These are phyloP conservation scores for Theobroma cacao DNA, from an alignment of 345 rosid species.

Conservation along the genomic window DNA sequence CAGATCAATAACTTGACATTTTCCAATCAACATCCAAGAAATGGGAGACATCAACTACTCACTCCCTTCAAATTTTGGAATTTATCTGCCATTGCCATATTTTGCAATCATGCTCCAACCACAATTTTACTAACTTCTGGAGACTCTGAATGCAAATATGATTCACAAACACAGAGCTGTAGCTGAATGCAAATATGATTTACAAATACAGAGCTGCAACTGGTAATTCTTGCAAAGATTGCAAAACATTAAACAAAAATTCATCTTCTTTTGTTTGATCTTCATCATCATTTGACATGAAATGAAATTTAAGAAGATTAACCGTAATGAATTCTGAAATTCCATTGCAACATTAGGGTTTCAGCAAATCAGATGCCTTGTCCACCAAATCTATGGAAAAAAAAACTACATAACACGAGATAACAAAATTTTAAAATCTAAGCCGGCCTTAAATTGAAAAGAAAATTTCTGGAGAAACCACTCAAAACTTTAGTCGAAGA, in stretches of 20 bases:
- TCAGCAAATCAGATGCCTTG: not conserved
- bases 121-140: too few relatives aligned
- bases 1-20: too few relatives aligned
- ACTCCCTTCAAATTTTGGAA: not conserved
- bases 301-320: not conserved
- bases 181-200: not conserved
- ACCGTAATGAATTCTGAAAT: not conserved
- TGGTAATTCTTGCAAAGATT: not conserved
- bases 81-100: not conserved
- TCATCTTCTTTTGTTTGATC: not conserved
- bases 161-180: not conserved
- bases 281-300: not conserved
- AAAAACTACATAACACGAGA: not conserved
- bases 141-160: too few relatives aligned
- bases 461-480: not conserved
- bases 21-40: too few relatives aligned
- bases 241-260: not conserved
- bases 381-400: slow-evolving; percentile 8
- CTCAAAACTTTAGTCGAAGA: slow-evolving; percentile 40
- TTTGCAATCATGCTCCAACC: too few relatives aligned
- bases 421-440: not conserved
- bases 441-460: slow-evolving; percentile 1
- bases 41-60: not conserved
- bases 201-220: too few relatives aligned
- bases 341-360: not conserved